Evolutionary conservation across 78 protist species (phyloP), one percentile per base, ranked within the genome.

Genomic region (Dictyostelium intermedium): DNA sequence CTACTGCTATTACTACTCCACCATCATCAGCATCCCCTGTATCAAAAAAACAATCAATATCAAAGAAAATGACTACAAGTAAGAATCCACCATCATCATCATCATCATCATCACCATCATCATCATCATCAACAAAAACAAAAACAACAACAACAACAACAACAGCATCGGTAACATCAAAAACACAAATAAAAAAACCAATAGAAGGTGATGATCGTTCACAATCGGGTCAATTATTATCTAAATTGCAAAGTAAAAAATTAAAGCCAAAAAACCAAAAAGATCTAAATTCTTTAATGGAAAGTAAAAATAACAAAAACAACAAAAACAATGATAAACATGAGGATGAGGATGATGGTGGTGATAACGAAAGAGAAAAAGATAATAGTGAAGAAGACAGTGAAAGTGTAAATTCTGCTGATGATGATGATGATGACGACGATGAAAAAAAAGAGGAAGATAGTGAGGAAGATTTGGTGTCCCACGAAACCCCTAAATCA

Each of bases 331-430:
- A 2, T 5, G 1, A 20, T 6, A 11, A 56, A 14, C 4, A 50
- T 14, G 61, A 50, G 16, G 23, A 50, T 50, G 61, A 16, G 3
- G 81, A 56, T 60, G 20, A 32, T 32, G 43, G 30, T n/a, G 37
- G 30, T 1, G 18, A 30, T 0, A 2, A 69, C 1, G 80, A 27
- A 39, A 47, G 6, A 14, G 73, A 81, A 32, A 72, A 82, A 25
- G 87, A 56, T 9, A 18, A 23, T 0, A 63, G 37, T 18, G 35
- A 41, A 43, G 85, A 53, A 43, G 41, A 63, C 37, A 30, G 56
- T 32, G 82, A 85, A 61, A 39, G 74, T 41, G 79, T 25, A 53
- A 43, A 13, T 18, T 69, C 61, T 20, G 72, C 69, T n/a, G 95
- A 39, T 0, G 63, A 37, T 11, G 82, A 76, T 11, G 27, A 32